phyloP scores from a whole-genome alignment of 192 early-diverging fungal genomes.

The Coemansia biformis region DNA sequence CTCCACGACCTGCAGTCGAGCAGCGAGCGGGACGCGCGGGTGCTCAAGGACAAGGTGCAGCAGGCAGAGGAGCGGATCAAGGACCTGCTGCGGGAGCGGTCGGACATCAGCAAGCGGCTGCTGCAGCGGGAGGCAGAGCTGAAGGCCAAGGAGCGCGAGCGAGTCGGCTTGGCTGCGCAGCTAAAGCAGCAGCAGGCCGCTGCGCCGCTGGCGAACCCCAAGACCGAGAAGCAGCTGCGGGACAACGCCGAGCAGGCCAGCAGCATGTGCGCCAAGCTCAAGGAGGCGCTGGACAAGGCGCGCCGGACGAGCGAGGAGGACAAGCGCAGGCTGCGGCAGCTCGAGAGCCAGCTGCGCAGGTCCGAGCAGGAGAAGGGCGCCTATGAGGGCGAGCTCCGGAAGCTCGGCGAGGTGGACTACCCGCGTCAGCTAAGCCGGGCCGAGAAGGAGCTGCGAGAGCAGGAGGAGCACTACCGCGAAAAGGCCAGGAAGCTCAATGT shows the following conservation, averaged over 20 bases:
- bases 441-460: conserved; percentile 18
- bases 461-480: conserved; percentile 38
- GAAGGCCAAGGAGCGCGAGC: conserved; percentile 24
- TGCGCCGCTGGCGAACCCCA: conserved; percentile 12
- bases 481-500: conserved; percentile 20
- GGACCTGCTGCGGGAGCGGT: conserved; percentile 30
- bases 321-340: conserved; percentile 17
- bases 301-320: conserved; percentile 17
- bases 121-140: conserved; percentile 22
- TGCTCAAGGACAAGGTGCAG: conserved; percentile 15
- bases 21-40: conserved; percentile 15
- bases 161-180: conserved; percentile 14
- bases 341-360: conserved; percentile 26
- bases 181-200: conserved; percentile 19
- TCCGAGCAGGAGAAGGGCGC: conserved; percentile 31
- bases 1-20: conserved; percentile 17
- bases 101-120: conserved; percentile 21
- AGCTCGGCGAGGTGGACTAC: conserved; percentile 20
- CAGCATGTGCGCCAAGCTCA: conserved; percentile 17
- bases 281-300: conserved; percentile 23
- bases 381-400: conserved; percentile 15
- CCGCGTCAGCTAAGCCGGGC: conserved; percentile 17
- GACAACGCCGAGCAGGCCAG: conserved; percentile 33
- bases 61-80: conserved; percentile 25
- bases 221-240: conserved; percentile 21